phyloP scores from a whole-genome alignment of 164 flowering plant genomes.

The Liriodendron chinense region DNA sequence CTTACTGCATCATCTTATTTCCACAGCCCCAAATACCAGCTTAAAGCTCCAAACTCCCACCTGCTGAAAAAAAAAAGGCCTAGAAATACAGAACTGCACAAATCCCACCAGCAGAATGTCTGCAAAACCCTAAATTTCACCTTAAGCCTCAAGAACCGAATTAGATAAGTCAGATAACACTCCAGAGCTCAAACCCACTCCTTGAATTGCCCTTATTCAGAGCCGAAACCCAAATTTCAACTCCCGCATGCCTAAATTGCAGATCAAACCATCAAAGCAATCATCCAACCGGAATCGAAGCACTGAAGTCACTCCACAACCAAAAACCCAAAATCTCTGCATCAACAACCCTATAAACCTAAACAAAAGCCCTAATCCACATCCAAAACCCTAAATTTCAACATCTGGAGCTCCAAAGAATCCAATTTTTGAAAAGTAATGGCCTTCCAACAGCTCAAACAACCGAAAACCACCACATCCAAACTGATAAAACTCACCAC shows the following conservation, averaged over 20 bases:
- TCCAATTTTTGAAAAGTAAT: background rate
- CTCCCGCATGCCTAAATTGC: background rate
- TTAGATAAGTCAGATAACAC: background rate
- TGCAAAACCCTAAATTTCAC: background rate
- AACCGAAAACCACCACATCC: background rate
- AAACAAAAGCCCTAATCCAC: background rate
- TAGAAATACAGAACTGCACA: background rate
- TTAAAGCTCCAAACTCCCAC: background rate
- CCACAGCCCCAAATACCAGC: background rate
- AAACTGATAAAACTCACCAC: background rate
- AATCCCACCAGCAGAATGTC: background rate
- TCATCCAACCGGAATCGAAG: background rate
- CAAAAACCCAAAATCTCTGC: background rate
- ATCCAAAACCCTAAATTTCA: conserved; percentile 2
- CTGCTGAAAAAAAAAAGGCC: background rate
- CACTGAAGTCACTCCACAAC: background rate
- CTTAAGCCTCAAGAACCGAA: too few species aligned
- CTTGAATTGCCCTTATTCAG: background rate
- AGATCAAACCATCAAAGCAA: background rate
- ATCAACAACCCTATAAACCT: background rate
- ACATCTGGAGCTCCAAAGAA: background rate
- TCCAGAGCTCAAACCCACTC: background rate
- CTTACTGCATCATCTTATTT: background rate
- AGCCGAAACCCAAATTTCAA: background rate
- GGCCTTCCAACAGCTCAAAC: background rate